Percentiles rank a stretch among this genome's conserved stretches.
phyloP scores from a whole-genome alignment of 2,329 filamentous ascomycete genomes.

The Mycosphaerella sp. region DNA sequence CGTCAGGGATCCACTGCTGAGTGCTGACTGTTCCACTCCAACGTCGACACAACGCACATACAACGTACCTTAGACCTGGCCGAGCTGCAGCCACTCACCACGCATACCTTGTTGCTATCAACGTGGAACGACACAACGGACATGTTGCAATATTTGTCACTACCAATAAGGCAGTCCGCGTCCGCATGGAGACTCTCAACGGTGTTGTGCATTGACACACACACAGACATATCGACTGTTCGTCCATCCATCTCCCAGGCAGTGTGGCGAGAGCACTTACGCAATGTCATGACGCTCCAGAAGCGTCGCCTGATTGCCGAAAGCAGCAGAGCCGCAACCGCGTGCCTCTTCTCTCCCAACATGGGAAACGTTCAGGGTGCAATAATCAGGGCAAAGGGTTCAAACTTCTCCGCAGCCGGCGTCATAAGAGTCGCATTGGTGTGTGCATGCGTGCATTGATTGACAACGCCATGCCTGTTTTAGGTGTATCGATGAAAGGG shows the following conservation, averaged over 20 bases:
- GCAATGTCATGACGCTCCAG: too few species aligned
- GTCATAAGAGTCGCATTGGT: slow-evolving; percentile 7
- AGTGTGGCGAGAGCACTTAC: too few species aligned
- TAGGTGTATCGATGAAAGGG: neutral
- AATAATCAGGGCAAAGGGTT: neutral
- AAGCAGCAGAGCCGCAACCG: neutral
- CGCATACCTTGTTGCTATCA: neutral
- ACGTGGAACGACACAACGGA: neutral
- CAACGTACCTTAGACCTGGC: neutral
- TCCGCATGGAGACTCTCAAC: neutral
- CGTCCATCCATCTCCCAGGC: too few species aligned
- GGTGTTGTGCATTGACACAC: neutral
- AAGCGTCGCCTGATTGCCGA: neutral
- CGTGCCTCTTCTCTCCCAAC: too few species aligned
- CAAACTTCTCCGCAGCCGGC: slow-evolving; percentile 1
- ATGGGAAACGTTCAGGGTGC: slow-evolving; percentile 5
- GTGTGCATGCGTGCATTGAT: neutral
- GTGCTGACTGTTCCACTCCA: neutral
- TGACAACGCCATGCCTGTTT: neutral
- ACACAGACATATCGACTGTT: too few species aligned
- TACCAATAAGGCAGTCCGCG: neutral
- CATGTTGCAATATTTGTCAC: neutral
- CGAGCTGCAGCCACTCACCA: neutral
- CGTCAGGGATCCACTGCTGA: slow-evolving; percentile 10
- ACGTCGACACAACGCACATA: too few species aligned